A percentile compares a stretch with the other conserved stretches of the same genome.
These are phyloP conservation scores for Ascochyta pisi DNA, from an alignment of 2,329 filamentous ascomycete species.

Conservation along the genomic window DNA sequence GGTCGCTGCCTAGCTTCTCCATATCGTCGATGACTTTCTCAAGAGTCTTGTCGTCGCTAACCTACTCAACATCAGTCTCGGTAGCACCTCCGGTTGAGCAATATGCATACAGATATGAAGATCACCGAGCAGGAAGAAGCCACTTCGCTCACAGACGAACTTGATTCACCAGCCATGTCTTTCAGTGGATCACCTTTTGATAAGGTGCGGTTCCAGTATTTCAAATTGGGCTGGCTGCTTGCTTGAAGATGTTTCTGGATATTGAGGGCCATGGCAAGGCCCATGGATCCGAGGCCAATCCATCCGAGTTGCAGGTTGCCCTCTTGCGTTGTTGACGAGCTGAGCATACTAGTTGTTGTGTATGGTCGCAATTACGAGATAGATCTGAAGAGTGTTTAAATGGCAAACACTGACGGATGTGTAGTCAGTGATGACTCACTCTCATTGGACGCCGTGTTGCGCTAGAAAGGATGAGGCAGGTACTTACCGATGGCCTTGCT, in stretches of 20 bases:
- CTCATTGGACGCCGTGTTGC: slow-evolving; percentile 7
- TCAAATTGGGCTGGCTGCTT: slow-evolving; percentile 34
- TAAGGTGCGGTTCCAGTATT: slow-evolving; percentile 58
- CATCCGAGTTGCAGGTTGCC: slow-evolving; percentile 19
- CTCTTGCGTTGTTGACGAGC: background rate
- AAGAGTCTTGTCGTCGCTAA: slow-evolving; percentile 54
- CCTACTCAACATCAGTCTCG: slow-evolving; percentile 13
- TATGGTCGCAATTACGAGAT: background rate
- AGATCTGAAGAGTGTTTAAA: background rate
- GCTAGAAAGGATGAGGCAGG: slow-evolving; percentile 18
- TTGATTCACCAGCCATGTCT: slow-evolving; percentile 27
- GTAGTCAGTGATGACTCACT: slow-evolving; percentile 13
- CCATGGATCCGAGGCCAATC: slow-evolving; percentile 61
- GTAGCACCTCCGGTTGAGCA: background rate
- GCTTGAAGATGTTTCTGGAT: slow-evolving; percentile 53
- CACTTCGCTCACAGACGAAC: slow-evolving; percentile 25
- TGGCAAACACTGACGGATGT: background rate
- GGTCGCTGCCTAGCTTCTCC: slow-evolving; percentile 16
- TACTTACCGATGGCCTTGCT: background rate
- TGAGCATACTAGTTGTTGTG: background rate
- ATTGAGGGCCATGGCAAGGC: slow-evolving; percentile 58
- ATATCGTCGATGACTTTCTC: slow-evolving; percentile 40
- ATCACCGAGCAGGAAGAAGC: slow-evolving; percentile 30
- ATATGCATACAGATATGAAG: slow-evolving; percentile 45
- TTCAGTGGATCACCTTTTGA: slow-evolving; percentile 52